Conservation (phyloP, 1,139 yeast genomes). For the Hemisphaericaspora lyxosophila region DNA sequence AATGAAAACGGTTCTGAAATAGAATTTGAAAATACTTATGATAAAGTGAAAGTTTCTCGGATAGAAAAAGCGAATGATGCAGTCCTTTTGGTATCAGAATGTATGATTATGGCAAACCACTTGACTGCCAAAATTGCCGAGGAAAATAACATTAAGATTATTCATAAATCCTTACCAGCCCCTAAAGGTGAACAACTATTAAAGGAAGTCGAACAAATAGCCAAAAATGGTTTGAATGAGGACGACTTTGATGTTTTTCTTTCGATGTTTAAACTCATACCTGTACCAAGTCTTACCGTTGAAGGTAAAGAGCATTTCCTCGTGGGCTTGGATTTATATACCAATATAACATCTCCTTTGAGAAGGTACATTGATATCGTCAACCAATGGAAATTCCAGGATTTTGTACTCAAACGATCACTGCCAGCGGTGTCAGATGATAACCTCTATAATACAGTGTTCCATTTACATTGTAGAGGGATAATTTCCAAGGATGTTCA, state of each 20-base stretch:
- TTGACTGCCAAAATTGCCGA: conserved; percentile 55
- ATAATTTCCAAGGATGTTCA: not conserved
- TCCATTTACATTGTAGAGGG: conserved; percentile 7
- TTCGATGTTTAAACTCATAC: conserved; percentile 26
- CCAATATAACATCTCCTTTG: conserved; percentile 86
- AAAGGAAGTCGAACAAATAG: conserved; percentile 40
- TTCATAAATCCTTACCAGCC: conserved; percentile 47
- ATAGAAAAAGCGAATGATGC: not conserved
- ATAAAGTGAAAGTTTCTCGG: not conserved
- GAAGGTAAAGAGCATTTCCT: conserved; percentile 53
- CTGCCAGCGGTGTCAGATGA: conserved; percentile 6
- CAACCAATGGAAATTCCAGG: conserved; percentile 61
- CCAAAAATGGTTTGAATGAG: conserved; percentile 17
- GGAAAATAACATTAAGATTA: conserved; percentile 51
- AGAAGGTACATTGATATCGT: conserved; percentile 82
- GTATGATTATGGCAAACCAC: conserved; percentile 77
- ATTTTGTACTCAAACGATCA: conserved; percentile 16
- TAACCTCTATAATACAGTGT: conserved; percentile 6
- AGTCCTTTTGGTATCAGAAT: conserved; percentile 61
- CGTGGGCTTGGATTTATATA: conserved; percentile 62
- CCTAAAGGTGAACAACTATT: conserved; percentile 24
- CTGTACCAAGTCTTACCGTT: conserved; percentile 33
- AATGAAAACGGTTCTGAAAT: conserved; percentile 19
- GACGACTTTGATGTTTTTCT: conserved; percentile 19
- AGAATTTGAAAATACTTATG: conserved; percentile 5